Conservation (phyloP, 495 filamentous ascomycete species). For the Thermothielavioides terrestris region DNA sequence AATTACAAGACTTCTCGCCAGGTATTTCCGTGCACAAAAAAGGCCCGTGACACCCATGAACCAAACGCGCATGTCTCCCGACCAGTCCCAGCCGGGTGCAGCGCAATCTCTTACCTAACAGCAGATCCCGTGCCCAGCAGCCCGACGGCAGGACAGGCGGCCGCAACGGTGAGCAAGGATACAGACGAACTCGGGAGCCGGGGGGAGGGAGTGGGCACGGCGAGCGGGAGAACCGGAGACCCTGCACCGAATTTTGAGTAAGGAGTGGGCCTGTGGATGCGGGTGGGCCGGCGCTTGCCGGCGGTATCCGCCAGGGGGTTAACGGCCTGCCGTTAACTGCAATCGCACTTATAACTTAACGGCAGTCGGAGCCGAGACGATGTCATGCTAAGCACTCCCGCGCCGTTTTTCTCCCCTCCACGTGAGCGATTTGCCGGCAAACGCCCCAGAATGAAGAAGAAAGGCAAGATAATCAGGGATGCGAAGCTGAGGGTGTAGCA, state of each 20-base stretch:
- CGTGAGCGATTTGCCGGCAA: conserved; percentile 2
- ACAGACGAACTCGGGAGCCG: too few species aligned
- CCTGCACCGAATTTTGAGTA: too few species aligned
- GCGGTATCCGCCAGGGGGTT: conserved; percentile 7
- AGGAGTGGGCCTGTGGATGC: neutral
- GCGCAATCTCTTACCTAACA: conserved; percentile 17
- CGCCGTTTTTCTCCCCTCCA: neutral
- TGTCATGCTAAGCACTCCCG: neutral
- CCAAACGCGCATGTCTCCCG: conserved; percentile 1
- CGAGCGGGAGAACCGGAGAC: neutral
- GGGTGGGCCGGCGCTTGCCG: conserved; percentile 9
- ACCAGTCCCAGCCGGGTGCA: neutral
- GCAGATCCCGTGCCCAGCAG: neutral
- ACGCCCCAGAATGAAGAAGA: neutral
- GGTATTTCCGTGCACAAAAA: too few species aligned
- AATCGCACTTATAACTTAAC: conserved; percentile 20
- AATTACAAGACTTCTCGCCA: too few species aligned
- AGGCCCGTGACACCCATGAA: conserved; percentile 4
- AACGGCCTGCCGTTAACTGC: conserved; percentile 19
- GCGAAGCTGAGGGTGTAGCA: neutral
- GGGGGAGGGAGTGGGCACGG: too few species aligned
- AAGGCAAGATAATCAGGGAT: conserved; percentile 5
- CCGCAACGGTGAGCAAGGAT: neutral
- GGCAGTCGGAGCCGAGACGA: conserved; percentile 14
- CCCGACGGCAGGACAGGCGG: neutral